Evolutionary conservation across 192 early-diverging fungal genomes (phyloP), one percentile per base, ranked within the genome.

Genomic region (Chytriomyces confervae): DNA sequence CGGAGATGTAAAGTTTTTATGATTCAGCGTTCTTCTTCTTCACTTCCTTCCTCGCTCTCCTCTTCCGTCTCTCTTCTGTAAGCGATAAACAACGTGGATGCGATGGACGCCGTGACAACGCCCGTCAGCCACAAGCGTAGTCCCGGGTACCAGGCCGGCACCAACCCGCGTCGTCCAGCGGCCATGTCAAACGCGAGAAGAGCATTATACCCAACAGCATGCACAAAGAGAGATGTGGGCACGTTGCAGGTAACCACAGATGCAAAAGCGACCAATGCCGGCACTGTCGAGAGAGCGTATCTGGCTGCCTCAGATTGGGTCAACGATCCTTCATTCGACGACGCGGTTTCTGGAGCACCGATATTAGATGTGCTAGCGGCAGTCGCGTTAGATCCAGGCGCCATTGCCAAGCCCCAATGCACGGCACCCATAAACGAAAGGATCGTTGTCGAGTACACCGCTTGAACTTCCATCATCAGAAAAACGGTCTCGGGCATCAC

Each of bases 61-160:
- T 65, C 63, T 27, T 61, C 23, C 53, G 50, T 18, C 16, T 48
- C 71, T n/a, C 48, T 46, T 20, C 5, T 69, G 45, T 46, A 46
- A 50, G 53, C 71, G 9, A 72, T 10, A 20, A 10, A 50, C 16
- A 72, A 7, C 16, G 44, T 72, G 10, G 13, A 20, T 16, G 24
- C 71, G 18, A 72, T 61, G 7, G 53, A 63, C n/a, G 29, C 71
- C 8, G 23, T 27, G 29, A 72, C 71, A 16, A 51, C 36, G 11
- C 49, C 10, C 20, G 71, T 72, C 51, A 72, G 36, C 51, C 20
- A 50, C n/a, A 72, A 24, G 18, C 71, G 48, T 5, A 72, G 20
- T 43, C 71, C 71, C 16, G 71, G 71, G 36, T 72, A 72, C 71
- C 71, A 72, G 16, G 16, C 16, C 23, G 71, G 71, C 9, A 44